Evolutionary conservation across 768 basidiomycete species (phyloP).

Genomic region (Kwoniella dendrophila): DNA sequence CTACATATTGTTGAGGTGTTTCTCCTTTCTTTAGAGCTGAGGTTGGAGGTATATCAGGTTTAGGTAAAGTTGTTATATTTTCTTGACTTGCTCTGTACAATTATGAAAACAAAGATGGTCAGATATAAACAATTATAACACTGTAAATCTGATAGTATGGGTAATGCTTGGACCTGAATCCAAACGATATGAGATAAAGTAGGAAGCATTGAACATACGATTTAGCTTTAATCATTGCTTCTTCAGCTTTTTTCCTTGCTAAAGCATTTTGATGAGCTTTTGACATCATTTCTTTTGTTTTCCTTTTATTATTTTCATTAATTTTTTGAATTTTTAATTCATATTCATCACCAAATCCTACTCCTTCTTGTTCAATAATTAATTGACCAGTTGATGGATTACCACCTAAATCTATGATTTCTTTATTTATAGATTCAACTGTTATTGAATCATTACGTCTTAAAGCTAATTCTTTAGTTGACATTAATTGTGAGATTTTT

Average conservation of each 20-base stretch:
- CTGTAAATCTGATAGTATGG: neutral
- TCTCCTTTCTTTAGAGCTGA: conserved; percentile 39
- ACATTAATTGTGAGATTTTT: conserved; percentile 60
- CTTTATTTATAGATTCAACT: conserved; percentile 65
- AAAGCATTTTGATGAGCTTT: conserved; percentile 48
- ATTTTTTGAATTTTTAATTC: conserved; percentile 71
- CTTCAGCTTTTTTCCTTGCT: conserved; percentile 73
- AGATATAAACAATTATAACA: neutral
- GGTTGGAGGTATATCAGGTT: conserved; percentile 28
- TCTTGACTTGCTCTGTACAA: neutral
- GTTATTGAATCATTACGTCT: conserved; percentile 72
- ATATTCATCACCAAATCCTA: conserved; percentile 32
- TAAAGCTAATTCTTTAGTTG: conserved; percentile 72
- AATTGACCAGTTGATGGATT: conserved; percentile 42
- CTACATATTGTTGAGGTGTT: conserved; percentile 45
- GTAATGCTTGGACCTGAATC: neutral
- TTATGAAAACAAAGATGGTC: neutral
- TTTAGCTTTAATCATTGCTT: conserved; percentile 69
- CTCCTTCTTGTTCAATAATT: conserved; percentile 29
- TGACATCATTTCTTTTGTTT: conserved; percentile 66
- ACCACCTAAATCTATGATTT: conserved; percentile 64
- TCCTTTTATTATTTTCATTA: conserved; percentile 85
- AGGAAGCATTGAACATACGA: conserved; percentile 39
- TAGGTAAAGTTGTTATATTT: conserved; percentile 17
- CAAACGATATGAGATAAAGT: neutral